These are phyloP conservation scores for Dendrobium nobile DNA, from an alignment of 106 monocot genomes.

Conservation along the genomic window DNA sequence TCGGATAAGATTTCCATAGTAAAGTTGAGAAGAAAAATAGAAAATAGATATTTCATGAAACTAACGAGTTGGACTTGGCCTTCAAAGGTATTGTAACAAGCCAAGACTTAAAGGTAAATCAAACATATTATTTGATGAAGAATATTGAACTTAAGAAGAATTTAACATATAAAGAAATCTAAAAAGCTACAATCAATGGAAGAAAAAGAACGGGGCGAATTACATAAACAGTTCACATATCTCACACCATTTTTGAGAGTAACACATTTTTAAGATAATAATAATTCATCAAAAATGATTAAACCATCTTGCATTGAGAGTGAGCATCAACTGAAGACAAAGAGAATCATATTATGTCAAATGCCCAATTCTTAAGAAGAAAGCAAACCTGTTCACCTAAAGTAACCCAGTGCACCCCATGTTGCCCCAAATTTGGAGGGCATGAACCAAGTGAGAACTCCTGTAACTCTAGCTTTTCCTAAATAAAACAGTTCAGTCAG, in stretches of 20 bases:
- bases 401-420: conserved; percentile 78
- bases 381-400: conserved; percentile 80
- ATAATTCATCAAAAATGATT: neutral
- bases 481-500: conserved; percentile 2
- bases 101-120: neutral
- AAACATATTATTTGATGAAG: neutral
- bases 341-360: neutral
- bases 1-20: no score
- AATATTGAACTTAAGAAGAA: neutral
- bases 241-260: neutral
- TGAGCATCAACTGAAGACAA: neutral
- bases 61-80: no score
- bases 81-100: neutral
- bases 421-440: conserved; percentile 67
- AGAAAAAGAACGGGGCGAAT: neutral
- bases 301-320: neutral
- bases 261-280: neutral
- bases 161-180: neutral
- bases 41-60: no score
- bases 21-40: no score
- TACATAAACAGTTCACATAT: neutral
- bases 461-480: conserved; percentile 85
- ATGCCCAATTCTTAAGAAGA: conserved; percentile 3
- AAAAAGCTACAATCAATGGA: neutral
- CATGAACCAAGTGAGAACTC: conserved; percentile 91